Base-by-base conservation (phyloP, 78 protist genomes). In the Tieghemostelium lacteum region DNA sequence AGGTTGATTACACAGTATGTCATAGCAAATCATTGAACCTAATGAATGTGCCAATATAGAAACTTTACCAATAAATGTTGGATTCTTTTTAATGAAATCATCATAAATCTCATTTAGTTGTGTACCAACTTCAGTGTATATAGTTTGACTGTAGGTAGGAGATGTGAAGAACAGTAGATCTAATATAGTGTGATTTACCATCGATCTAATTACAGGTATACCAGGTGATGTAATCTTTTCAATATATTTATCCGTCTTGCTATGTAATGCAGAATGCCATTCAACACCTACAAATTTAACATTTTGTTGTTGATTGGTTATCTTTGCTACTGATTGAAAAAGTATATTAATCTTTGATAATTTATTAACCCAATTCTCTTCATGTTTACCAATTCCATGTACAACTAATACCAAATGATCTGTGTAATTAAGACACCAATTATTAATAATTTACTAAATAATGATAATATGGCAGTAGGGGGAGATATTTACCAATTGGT, bases 351-450 rank as follows among this genome's bases (percentile, higher is more conserved):
- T 57, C 28, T 29, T 50, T 24, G 22, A 39, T 4, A 80, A 66
- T 40, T 80, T 80, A 17, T 37, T 45, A 16, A 6, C n/a, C 88
- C 88, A 80, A 34, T 65, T 66, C 37, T 67, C 88, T 55, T 66
- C 88, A 26, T 80, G 88, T 80, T 80, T 80, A 40, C 88, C 88
- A 66, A 80, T 80, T 39, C 88, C 88, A 55, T 80, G 88, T 26
- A 80, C 69, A 17, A 70, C 19, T 19, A 80, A 40, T 16, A 80
- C 67, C 16, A 80, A 26, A 67, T 80, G 64, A 0, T 80, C 88
- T n/a, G n/a, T n/a, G n/a, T n/a, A n/a, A n/a, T n/a, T n/a, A n/a
- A n/a, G n/a, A n/a, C n/a, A n/a, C n/a, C n/a, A n/a, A n/a, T n/a
- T n/a, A n/a, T n/a, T n/a, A n/a, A n/a, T n/a, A n/a, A n/a, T n/a